Evolutionary conservation across 1,139 yeast species (phyloP).

Genomic region (Pneumocystis sp.): DNA sequence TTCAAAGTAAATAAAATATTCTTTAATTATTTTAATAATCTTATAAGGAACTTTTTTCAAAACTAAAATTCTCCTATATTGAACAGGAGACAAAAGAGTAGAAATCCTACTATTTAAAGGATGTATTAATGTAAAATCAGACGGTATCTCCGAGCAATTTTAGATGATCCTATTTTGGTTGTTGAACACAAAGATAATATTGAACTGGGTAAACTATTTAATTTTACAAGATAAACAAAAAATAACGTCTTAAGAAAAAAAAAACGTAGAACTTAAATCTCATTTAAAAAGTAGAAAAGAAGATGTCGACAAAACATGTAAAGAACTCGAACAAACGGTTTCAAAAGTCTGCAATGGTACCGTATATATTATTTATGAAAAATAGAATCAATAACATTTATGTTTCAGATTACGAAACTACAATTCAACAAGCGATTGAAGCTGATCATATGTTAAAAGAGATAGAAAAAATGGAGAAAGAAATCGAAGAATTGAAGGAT

Average conservation of each 20-base stretch:
- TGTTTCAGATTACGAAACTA: slow-evolving; percentile 14
- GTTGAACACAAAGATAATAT: slow-evolving; percentile 6
- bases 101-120: neutral
- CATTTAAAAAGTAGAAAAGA: neutral
- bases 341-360: neutral
- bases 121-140: neutral
- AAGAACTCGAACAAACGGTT: neutral
- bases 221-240: neutral
- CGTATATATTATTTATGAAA: neutral
- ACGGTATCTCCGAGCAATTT: slow-evolving; percentile 6
- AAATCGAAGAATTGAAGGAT: slow-evolving; percentile 16
- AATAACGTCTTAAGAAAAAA: neutral
- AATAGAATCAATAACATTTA: neutral
- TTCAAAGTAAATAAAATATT: neutral
- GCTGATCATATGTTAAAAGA: slow-evolving; percentile 18
- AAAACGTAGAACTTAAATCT: neutral
- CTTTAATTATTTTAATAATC: neutral
- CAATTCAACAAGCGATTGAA: slow-evolving; percentile 16
- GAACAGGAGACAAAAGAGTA: slow-evolving; percentile 8
- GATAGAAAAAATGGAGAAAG: slow-evolving; percentile 19
- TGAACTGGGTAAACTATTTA: neutral
- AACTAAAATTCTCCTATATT: slow-evolving; percentile 5
- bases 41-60: slow-evolving; percentile 3
- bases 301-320: neutral
- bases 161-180: slow-evolving; percentile 5